Percentiles rank a stretch among this genome's conserved stretches.
Conservation (phyloP, 148 eudicot genomes). For the Cornus controversa region DNA sequence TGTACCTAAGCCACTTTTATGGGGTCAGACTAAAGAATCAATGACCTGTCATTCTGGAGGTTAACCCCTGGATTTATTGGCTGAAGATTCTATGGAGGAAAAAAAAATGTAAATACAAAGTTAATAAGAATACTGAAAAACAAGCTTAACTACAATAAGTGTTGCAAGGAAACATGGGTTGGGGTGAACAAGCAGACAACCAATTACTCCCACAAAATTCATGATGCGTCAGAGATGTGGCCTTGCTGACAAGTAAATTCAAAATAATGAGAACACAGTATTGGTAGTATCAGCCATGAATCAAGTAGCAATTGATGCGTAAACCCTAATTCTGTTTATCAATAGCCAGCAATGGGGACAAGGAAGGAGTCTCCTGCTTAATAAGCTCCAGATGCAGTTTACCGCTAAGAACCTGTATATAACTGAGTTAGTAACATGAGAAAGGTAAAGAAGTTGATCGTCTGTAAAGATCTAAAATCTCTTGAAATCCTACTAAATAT, state of each 20-base stretch:
- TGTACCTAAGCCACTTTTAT: not conserved
- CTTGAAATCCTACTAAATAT: not conserved
- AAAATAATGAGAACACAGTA: not conserved
- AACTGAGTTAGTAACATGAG: not conserved
- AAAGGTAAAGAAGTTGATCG: not conserved
- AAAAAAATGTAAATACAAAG: too few species aligned
- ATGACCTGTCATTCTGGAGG: not conserved
- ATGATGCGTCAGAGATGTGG: not conserved
- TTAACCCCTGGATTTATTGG: not conserved
- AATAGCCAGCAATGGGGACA: not conserved
- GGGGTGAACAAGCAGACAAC: too few species aligned
- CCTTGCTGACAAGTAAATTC: not conserved
- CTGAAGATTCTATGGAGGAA: not conserved
- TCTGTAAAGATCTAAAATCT: not conserved
- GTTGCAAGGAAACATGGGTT: too few species aligned
- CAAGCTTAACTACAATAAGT: not conserved
- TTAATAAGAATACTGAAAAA: not conserved
- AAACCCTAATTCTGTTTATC: not conserved
- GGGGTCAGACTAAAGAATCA: not conserved
- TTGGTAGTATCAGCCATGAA: not conserved
- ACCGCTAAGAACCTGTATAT: slow-evolving; percentile 16
- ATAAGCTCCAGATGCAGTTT: not conserved
- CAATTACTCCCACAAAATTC: not conserved
- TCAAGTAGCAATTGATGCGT: not conserved
- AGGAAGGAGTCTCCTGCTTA: not conserved